Evolutionary conservation across 2,329 filamentous ascomycete species (phyloP), one percentile per base, ranked within the genome.

Genomic region (Ophiocordyceps australis): DNA sequence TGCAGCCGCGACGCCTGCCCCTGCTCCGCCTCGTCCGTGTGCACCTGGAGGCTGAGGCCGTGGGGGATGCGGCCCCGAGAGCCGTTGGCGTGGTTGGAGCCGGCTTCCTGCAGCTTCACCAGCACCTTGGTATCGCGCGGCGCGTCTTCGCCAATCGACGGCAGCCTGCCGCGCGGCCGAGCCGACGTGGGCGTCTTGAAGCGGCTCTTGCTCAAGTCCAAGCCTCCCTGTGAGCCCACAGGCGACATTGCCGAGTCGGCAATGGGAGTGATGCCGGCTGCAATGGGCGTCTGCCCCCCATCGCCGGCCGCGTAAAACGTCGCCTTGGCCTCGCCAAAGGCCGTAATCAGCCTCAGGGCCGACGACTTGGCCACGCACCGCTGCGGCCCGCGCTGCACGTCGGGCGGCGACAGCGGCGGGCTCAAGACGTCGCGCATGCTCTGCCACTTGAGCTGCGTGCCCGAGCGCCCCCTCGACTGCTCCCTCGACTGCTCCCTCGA

Each of bases 281-380:
- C 78, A 35, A 83, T 76, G 1, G 83, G 83, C 0, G 83, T 93
- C 36, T 57, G 58, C 7, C 65, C 65, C 19, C 60, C 65, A 25
- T 73, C 68, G 5, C 48, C 53, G 20, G 55, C 46, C 1, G 57
- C 54, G 37, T 74, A 69, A 50, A 80, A 72, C 48, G 69, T 72
- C 27, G 73, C 68, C 33, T 74, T 73, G 23, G 59, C 58, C 24
- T 73, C 68, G 7, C 72, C 77, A 40, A 98, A 95, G 0, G 78
- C 75, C 1, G 89, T 95, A 39, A 95, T 91, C 3, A 95, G 65
- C 47, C 91, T 93, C 32, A 95, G 57, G 0, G 86, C 72, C 8
- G 82, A 80, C 16, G 76, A 74, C 54, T 91, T 91, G 9, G 74
- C 71, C 26, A 81, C 70, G 52, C 64, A 65, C 34, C 65, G 55